A percentile compares a stretch with the other conserved stretches of the same genome.
Evolutionary conservation across 2,329 filamentous ascomycete species (phyloP).

Genomic region (Fusarium fracticaudum): DNA sequence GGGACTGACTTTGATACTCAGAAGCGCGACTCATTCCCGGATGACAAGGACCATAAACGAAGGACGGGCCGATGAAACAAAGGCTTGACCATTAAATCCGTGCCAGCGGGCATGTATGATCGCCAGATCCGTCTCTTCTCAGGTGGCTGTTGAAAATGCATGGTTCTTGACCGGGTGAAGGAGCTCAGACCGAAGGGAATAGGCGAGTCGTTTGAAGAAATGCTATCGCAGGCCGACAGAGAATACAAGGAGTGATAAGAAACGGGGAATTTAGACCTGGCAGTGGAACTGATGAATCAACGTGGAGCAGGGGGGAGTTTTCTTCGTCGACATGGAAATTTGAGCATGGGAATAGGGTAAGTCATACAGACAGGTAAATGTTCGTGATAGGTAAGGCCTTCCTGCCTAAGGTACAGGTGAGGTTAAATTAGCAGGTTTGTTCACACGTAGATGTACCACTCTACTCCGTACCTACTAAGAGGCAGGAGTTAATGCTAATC

Average conservation of each 20-base stretch:
- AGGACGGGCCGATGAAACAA: slow-evolving; percentile 32
- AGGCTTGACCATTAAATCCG: slow-evolving; percentile 23
- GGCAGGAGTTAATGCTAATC: slow-evolving; percentile 22
- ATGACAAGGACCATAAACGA: slow-evolving; percentile 6
- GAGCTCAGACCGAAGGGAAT: slow-evolving; percentile 9
- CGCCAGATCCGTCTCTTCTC: slow-evolving; percentile 25
- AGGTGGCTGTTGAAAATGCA: slow-evolving; percentile 24
- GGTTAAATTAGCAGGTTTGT: not conserved
- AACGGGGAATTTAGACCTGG: not conserved
- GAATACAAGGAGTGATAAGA: not conserved
- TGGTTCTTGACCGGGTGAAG: slow-evolving; percentile 1
- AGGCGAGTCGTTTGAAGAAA: not conserved
- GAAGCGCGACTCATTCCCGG: slow-evolving; percentile 4
- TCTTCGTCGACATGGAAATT: not conserved
- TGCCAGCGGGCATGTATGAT: slow-evolving; percentile 26
- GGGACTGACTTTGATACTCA: slow-evolving; percentile 1
- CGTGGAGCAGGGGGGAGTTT: not conserved
- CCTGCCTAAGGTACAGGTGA: not conserved
- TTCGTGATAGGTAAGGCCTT: not conserved
- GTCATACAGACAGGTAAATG: not conserved
- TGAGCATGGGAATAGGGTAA: not conserved
- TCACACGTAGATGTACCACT: not conserved
- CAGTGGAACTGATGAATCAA: slow-evolving; percentile 10
- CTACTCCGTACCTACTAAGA: not conserved
- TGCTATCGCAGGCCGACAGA: not conserved